A percentile compares a stretch with the other conserved stretches of the same genome.
These are phyloP conservation scores for Hanseniaspora sp. DNA, from an alignment of 1,139 yeast genomes.

Conservation along the genomic window DNA sequence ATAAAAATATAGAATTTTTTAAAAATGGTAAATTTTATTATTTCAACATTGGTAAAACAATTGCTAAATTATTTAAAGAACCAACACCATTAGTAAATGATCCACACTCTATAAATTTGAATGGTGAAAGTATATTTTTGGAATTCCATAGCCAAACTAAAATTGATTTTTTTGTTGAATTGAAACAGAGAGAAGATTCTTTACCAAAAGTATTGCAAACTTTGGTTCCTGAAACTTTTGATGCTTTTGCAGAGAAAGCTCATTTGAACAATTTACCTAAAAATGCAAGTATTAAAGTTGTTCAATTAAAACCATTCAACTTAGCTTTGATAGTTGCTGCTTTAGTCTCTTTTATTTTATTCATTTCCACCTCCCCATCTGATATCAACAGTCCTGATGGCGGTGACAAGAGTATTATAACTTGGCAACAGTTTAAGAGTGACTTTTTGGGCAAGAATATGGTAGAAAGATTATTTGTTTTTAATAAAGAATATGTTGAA, in stretches of 20 bases:
- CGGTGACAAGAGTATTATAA: slow-evolving; percentile 29
- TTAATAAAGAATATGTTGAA: slow-evolving; percentile 53
- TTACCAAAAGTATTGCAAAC: neutral
- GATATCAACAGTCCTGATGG: neutral
- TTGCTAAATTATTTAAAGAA: neutral
- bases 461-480: slow-evolving; percentile 55
- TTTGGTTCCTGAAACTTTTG: neutral
- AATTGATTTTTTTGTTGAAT: neutral
- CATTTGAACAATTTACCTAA: neutral
- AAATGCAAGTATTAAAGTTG: neutral
- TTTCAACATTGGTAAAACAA: neutral
- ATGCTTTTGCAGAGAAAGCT: neutral
- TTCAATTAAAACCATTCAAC: slow-evolving; percentile 2
- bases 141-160: neutral
- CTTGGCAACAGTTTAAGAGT: slow-evolving; percentile 59
- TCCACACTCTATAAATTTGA: neutral
- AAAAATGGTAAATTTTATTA: neutral
- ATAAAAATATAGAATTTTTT: neutral
- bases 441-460: slow-evolving; percentile 52
- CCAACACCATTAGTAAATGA: slow-evolving; percentile 1
- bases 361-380: slow-evolving; percentile 26
- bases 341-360: slow-evolving; percentile 27
- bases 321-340: slow-evolving; percentile 17
- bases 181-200: neutral
- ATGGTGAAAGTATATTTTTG: neutral